Percentiles rank a stretch among this genome's conserved stretches.
These are phyloP conservation scores for Cetradonia linearis DNA, from an alignment of 495 filamentous ascomycete genomes.

Conservation along the genomic window DNA sequence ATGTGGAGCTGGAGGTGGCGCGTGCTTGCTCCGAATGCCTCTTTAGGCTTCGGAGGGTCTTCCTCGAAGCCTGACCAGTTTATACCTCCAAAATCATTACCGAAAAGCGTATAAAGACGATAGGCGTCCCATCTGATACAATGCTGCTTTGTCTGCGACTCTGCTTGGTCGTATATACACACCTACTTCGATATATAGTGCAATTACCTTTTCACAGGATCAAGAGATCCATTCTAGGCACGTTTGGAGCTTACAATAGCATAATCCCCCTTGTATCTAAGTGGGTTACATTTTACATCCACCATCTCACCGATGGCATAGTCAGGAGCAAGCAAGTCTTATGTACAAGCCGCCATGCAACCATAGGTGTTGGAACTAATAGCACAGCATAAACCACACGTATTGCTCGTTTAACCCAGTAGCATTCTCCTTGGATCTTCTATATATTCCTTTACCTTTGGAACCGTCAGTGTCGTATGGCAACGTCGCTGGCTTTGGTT, in stretches of 20 bases:
- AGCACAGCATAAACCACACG: background rate
- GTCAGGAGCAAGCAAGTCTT: slow-evolving; percentile 2
- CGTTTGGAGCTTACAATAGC: background rate
- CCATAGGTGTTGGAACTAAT: background rate
- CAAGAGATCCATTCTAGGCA: background rate
- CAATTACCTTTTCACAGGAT: background rate
- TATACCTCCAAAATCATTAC: no score
- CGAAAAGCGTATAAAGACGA: background rate
- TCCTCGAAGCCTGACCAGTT: background rate
- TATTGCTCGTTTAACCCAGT: slow-evolving; percentile 37
- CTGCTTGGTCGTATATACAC: background rate
- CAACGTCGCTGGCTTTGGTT: background rate
- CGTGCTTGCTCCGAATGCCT: background rate
- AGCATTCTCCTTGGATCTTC: slow-evolving; percentile 94
- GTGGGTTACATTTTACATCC: background rate
- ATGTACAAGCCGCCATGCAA: slow-evolving; percentile 5
- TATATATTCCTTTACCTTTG: slow-evolving; percentile 83
- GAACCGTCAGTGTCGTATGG: slow-evolving; percentile 19
- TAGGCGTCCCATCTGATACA: background rate
- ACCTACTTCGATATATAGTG: background rate
- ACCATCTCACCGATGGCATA: background rate
- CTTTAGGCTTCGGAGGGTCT: background rate
- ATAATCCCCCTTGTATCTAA: no score
- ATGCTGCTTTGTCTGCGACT: no score
- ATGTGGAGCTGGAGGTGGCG: background rate